Base-by-base conservation (phyloP, 164 flowering plant species). In the Paratinospora sagittata region DNA sequence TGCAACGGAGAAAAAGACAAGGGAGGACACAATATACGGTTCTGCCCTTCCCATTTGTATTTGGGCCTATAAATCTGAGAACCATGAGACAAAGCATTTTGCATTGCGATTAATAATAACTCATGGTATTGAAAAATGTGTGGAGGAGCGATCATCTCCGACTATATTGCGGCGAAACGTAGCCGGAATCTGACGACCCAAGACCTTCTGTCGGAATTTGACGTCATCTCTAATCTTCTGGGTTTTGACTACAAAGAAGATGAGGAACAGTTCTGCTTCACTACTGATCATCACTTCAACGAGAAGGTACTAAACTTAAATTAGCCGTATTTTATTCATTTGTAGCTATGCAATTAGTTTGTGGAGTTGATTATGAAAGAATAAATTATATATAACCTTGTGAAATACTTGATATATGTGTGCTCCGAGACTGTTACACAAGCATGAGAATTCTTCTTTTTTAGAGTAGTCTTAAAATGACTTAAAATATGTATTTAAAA, bases 161-260 rank as follows among this genome's bases (percentile, higher is more conserved):
- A 78, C 47, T 41, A 71, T 71, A 78, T 82, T 45, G 70, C 73
- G 34, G 72, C 27, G 26, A 78, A 67, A 24, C 77, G 73, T 3
- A 68, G 77, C 67, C 86, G 85, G 71, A 82, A 78, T 2, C 72
- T 85, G 74, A 77, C 82, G n/a, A 72, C 79, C 0, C 60, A 81
- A 52, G 87, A 85, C 39, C 81, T 85, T 72, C 84, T 87, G 88
- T 78, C 87, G 8, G 84, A 86, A 63, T 74, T 86, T 43, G 90
- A 86, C 45, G 34, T 81, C 80, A 33, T 75, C 68, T 80, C 85
- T n/a, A 77, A 79, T 60, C 75, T 84, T 72, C 70, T 74, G 2
- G 70, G 80, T 24, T 39, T 73, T 1, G 78, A 78, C 52, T 69
- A 47, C 70, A 27, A 27, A 10, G 47, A 70, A 68, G 49, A 12